A percentile compares a stretch with the other conserved stretches of the same genome.
Evolutionary conservation across 1,284 basidiomycete genomes (phyloP).

Genomic region (Trichosporon sp.): DNA sequence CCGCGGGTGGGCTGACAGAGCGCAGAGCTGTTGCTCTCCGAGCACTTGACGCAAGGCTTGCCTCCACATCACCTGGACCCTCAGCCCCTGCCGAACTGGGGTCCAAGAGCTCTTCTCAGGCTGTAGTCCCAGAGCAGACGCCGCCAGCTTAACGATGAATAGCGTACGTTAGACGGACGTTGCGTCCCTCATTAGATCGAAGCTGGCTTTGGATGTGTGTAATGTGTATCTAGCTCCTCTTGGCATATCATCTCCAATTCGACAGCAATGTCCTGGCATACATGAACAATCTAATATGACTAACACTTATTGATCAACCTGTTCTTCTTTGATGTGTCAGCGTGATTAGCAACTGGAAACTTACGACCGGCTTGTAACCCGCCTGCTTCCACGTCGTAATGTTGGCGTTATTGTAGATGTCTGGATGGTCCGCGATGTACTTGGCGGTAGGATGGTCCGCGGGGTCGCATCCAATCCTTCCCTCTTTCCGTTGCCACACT

Average conservation of each 20-base stretch:
- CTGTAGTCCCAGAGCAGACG: neutral
- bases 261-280: slow-evolving; percentile 13
- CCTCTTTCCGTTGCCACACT: slow-evolving; percentile 63
- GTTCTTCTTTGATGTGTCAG: slow-evolving; percentile 19
- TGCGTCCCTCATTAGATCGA: too few species aligned
- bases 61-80: slow-evolving; percentile 41
- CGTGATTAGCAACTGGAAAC: slow-evolving; percentile 6
- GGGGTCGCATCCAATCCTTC: slow-evolving; percentile 80
- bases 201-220: neutral
- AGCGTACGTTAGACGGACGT: too few species aligned
- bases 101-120: neutral
- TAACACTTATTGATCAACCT: slow-evolving; percentile 14
- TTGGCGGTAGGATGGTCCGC: slow-evolving; percentile 64
- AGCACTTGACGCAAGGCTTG: slow-evolving; percentile 86
- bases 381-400: slow-evolving; percentile 35
- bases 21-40: slow-evolving; percentile 85
- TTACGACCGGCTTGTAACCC: slow-evolving; percentile 35
- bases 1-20: neutral
- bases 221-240: too few species aligned
- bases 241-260: neutral
- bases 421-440: slow-evolving; percentile 37
- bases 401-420: slow-evolving; percentile 41
- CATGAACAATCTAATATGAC: neutral
- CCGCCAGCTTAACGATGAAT: neutral
- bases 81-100: slow-evolving; percentile 5